Percentiles rank a stretch among this genome's conserved stretches.
Evolutionary conservation across 2,329 filamentous ascomycete genomes (phyloP).

Genomic region (Fusarium setosum): DNA sequence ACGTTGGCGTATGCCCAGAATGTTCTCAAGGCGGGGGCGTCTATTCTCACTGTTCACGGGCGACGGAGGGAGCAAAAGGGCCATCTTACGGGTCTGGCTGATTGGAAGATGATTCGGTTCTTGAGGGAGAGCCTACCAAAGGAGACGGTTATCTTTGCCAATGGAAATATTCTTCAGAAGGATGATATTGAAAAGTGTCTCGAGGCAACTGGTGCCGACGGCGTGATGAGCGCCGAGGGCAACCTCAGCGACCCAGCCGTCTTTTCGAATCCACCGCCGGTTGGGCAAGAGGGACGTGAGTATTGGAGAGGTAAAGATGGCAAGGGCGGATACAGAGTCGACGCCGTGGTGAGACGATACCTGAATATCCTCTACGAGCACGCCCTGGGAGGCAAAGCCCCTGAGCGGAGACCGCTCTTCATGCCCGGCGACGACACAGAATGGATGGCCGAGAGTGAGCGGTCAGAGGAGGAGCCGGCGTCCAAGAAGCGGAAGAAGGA

Average conservation of each 20-base stretch:
- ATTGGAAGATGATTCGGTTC: slow-evolving; percentile 88
- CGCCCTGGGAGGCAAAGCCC: slow-evolving; percentile 74
- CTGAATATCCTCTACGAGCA: slow-evolving; percentile 89
- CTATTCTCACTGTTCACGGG: slow-evolving; percentile 93
- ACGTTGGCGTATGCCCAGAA: slow-evolving; percentile 91
- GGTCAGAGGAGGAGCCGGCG: slow-evolving; percentile 57
- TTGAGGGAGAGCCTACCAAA: slow-evolving; percentile 84
- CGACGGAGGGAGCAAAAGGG: slow-evolving; percentile 92
- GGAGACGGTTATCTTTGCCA: slow-evolving; percentile 95
- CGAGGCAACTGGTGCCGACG: slow-evolving; percentile 87
- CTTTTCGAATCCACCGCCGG: slow-evolving; percentile 76
- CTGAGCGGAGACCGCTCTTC: slow-evolving; percentile 78
- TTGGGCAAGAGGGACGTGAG: slow-evolving; percentile 76
- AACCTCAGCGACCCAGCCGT: slow-evolving; percentile 93
- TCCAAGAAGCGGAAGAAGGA: slow-evolving; percentile 63
- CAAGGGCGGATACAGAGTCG: slow-evolving; percentile 86
- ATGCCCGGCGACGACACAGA: slow-evolving; percentile 67
- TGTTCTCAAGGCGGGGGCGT: slow-evolving; percentile 88
- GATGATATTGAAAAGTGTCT: slow-evolving; percentile 83
- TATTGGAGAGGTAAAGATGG: slow-evolving; percentile 88
- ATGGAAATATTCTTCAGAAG: slow-evolving; percentile 89
- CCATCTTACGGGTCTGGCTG: slow-evolving; percentile 91
- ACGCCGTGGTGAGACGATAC: slow-evolving; percentile 88
- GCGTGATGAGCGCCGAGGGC: slow-evolving; percentile 95
- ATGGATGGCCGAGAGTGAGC: slow-evolving; percentile 55